Evolutionary conservation across 768 basidiomycete species (phyloP), one percentile per base, ranked within the genome.

Genomic region (Harrya chromipes): DNA sequence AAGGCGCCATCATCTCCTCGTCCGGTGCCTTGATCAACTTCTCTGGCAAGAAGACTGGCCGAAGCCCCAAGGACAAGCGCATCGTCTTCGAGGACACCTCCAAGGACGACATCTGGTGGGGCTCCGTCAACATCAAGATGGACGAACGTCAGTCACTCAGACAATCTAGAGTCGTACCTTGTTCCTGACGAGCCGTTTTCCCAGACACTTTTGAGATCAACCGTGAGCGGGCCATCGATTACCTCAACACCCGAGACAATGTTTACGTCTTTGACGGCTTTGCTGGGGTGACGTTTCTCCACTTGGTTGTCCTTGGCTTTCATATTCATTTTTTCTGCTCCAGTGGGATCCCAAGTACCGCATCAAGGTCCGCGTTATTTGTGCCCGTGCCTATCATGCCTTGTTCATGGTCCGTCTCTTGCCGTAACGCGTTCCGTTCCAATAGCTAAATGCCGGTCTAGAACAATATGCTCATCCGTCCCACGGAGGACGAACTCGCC

Each of bases 381-480:
- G 95, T 58, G 93, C 94, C 20, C 84, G 97, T 48, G 97, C 97
- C 27, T 99, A 99, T 74, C 97, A 99, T 71, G 97, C 95, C 26
- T 79, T 97, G 51, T 99, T 94, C 78, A 97, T 97, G 94, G 91
- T 90, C 64, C 69, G 85, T 29, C 2, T 54, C 53, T 49, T 57
- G 53, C 40, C 43, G 43, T 38, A 33, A 57, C 44, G 16, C 20
- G 14, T 24, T 37, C 45, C 41, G 26, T 56, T 21, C 47, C 50
- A 41, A 43, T 39, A 23, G 13, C 38, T 60, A 29, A 47, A 52
- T 17, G 8, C 17, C 3, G 14, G 21, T 33, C 16, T 66, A 93
- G 91, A 88, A 97, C 75, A 97, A 97, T 80, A 97, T 99, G 97
- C 83, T 99, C 53, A 99, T 99, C 70, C 91, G 97, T 50, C 97